Percentiles rank a stretch among this genome's conserved stretches.
Conservation (phyloP, 208 protist genomes). For the Trichomonas tenax region DNA sequence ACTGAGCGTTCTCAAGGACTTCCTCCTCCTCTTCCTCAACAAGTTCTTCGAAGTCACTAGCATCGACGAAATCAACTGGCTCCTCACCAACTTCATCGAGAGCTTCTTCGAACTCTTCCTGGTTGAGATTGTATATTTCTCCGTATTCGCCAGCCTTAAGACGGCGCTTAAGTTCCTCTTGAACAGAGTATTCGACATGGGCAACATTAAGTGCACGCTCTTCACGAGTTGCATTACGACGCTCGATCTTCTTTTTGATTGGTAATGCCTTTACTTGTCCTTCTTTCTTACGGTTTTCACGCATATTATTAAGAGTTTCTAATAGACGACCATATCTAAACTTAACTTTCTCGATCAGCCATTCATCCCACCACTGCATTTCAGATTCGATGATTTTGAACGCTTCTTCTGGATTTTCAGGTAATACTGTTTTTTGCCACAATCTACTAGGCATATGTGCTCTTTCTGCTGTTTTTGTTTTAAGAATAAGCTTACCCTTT, state of each 20-base stretch:
- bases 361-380: not conserved
- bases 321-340: not conserved
- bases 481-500: not conserved
- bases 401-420: not conserved
- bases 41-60: not conserved
- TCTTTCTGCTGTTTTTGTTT: not conserved
- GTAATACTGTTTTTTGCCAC: constrained; percentile 6
- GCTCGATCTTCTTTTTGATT: not conserved
- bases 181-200: not conserved
- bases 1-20: not conserved
- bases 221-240: not conserved
- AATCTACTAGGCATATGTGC: not conserved
- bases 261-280: not conserved
- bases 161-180: not conserved
- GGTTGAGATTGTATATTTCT: not conserved
- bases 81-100: not conserved
- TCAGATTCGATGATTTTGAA: not conserved
- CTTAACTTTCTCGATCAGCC: not conserved
- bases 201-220: not conserved
- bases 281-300: not conserved
- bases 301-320: not conserved
- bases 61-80: not conserved
- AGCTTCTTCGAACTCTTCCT: not conserved
- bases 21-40: constrained; percentile 16
- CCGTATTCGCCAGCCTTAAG: not conserved